Conservation (phyloP, 306 rosid genomes). For the Adenanthera pavonina region DNA sequence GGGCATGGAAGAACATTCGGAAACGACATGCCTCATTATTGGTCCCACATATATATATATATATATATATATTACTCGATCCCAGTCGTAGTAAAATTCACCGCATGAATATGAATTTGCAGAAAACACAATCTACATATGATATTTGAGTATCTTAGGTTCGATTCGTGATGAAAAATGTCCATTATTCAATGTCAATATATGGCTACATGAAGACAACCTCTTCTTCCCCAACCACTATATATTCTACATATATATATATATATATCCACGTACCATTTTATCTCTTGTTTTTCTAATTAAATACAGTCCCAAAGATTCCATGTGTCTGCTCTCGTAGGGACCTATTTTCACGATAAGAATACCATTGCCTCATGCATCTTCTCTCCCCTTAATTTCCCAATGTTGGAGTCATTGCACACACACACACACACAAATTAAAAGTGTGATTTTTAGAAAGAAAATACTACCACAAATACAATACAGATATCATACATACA, state of each 20-base stretch:
- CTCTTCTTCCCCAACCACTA: slow-evolving; percentile 16
- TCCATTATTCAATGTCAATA: not conserved
- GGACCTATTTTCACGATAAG: slow-evolving; percentile 45
- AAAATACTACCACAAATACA: no score
- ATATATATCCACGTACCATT: not conserved
- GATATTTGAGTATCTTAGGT: slow-evolving; percentile 24
- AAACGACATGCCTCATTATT: slow-evolving; percentile 40
- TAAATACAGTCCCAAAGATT: slow-evolving; percentile 39
- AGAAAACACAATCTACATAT: slow-evolving; percentile 3
- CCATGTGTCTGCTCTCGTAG: slow-evolving; percentile 50
- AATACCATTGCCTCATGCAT: slow-evolving; percentile 21
- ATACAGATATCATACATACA: not conserved
- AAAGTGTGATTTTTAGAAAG: no score
- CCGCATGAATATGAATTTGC: not conserved
- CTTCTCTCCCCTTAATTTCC: slow-evolving; percentile 22
- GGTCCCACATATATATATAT: not conserved
- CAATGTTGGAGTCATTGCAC: not conserved
- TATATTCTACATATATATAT: no score
- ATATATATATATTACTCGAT: not conserved
- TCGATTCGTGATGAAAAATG: not conserved
- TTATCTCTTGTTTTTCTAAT: not conserved
- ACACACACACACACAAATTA: no score
- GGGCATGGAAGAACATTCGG: slow-evolving; percentile 55
- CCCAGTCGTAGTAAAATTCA: not conserved
- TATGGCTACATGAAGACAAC: slow-evolving; percentile 43